A percentile compares a stretch with the other conserved stretches of the same genome.
phyloP scores from a whole-genome alignment of 1,284 basidiomycete genomes.

The Crucibulum parvulum region DNA sequence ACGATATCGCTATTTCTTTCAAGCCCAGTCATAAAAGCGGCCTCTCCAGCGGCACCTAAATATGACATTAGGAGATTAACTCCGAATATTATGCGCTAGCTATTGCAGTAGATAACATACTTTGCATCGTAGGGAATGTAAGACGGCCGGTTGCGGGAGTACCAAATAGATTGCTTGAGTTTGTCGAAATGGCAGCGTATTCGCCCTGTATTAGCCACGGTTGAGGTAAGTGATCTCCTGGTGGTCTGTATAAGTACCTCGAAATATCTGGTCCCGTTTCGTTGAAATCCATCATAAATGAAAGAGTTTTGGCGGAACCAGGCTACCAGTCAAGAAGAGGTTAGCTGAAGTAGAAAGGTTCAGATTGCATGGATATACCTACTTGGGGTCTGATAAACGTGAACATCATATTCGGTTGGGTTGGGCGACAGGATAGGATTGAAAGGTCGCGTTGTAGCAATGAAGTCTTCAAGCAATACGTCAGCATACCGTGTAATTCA shows the following conservation, averaged over 20 bases:
- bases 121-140: constrained; percentile 62
- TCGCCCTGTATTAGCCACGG: constrained; percentile 55
- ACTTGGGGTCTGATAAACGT: constrained; percentile 73
- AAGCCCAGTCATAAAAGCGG: constrained; percentile 76
- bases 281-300: constrained; percentile 61
- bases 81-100: not conserved
- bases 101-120: constrained; percentile 31
- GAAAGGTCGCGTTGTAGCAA: constrained; percentile 59
- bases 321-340: constrained; percentile 21
- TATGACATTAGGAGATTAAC: not conserved
- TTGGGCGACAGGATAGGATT: constrained; percentile 57
- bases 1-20: constrained; percentile 58
- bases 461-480: constrained; percentile 52
- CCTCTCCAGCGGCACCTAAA: constrained; percentile 57
- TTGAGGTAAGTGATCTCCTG: not conserved
- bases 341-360: not conserved
- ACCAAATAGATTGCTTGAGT: constrained; percentile 61
- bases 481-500: constrained; percentile 6
- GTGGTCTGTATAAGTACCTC: no score
- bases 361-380: constrained; percentile 13
- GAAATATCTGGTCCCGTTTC: no score
- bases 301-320: constrained; percentile 71
- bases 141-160: constrained; percentile 56
- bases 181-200: constrained; percentile 73
- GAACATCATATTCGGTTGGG: constrained; percentile 66